Percentiles rank a stretch among this genome's conserved stretches.
phyloP scores from a whole-genome alignment of 257 asterid genomes.

The Solanum clarkiae region DNA sequence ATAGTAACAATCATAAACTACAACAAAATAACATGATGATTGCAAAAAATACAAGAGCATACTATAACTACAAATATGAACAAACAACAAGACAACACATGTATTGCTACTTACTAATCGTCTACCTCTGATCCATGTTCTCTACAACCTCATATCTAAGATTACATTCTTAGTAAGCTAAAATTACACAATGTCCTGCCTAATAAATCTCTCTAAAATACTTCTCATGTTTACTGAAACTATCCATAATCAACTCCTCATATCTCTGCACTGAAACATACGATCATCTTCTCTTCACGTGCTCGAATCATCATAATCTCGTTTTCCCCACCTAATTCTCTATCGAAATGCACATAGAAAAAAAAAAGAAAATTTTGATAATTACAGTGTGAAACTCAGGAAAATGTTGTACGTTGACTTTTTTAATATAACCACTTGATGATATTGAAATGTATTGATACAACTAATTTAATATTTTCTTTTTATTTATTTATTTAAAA shows the following conservation, averaged over 20 bases:
- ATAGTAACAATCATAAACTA: background rate
- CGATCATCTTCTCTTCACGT: no score
- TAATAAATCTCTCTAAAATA: background rate
- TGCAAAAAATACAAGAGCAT: background rate
- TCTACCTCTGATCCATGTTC: no score
- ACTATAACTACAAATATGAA: background rate
- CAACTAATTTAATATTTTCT: background rate
- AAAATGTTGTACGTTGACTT: background rate
- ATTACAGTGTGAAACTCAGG: background rate
- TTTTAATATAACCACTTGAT: background rate
- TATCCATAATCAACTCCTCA: background rate
- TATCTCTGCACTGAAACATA: background rate
- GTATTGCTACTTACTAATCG: background rate
- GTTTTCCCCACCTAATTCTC: background rate
- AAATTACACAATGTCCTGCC: background rate
- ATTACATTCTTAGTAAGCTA: no score
- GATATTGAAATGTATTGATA: background rate
- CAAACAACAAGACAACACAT: background rate
- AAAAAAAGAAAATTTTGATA: background rate
- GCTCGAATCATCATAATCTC: background rate
- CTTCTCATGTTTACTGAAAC: background rate
- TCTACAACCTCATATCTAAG: background rate
- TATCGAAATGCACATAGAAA: background rate
- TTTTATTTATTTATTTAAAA: background rate
- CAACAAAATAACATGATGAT: background rate